Evolutionary conservation across 768 basidiomycete species (phyloP), one percentile per base, ranked within the genome.

Genomic region (Kockovaella imperatae): DNA sequence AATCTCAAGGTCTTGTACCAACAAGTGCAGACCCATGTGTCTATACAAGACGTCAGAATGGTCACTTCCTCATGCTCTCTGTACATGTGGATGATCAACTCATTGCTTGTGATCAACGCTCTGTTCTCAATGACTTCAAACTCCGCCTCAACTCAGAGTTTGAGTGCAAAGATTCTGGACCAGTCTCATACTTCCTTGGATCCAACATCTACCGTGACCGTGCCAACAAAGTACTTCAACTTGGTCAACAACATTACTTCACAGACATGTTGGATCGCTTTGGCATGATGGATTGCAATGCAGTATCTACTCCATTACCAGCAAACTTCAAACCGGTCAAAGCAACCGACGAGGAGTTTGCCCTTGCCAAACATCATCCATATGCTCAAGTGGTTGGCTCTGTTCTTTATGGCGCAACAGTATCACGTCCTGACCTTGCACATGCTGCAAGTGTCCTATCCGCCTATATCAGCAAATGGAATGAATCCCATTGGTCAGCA

Each of bases 391-490:
- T 49, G 4, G 48, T 21, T 10, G 48, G 48, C 10, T 38, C 51
- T 20, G 42, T 48, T 46, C 32, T 42, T 21, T 52, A 52, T 34
- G 51, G 45, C 18, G 32, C 46, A 5, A 52, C 51, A 14, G 28
- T 52, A 25, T 30, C 44, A 21, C 53, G 52, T 3, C 67, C 62
- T 1, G 66, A 69, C 45, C 39, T 65, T 11, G 52, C 62, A 1
- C 45, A 51, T 21, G 52, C 50, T 2, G 53, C 58, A 20, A 24
- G 51, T 20, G 45, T 52, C 35, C 54, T 64, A 26, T 50, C 50
- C 25, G 47, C 71, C 21, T 77, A 72, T 57, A 53, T 60, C 8
- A 32, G 47, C 1, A 72, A 74, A 46, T 76, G 74, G 69, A 51
- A 20, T 18, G 11, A 21, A 21, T 18, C 4, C 3, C 35, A 42